Percentiles rank a stretch among this genome's conserved stretches.
These are phyloP conservation scores for Suillus decipiens DNA, from an alignment of 768 basidiomycete species.

Conservation along the genomic window DNA sequence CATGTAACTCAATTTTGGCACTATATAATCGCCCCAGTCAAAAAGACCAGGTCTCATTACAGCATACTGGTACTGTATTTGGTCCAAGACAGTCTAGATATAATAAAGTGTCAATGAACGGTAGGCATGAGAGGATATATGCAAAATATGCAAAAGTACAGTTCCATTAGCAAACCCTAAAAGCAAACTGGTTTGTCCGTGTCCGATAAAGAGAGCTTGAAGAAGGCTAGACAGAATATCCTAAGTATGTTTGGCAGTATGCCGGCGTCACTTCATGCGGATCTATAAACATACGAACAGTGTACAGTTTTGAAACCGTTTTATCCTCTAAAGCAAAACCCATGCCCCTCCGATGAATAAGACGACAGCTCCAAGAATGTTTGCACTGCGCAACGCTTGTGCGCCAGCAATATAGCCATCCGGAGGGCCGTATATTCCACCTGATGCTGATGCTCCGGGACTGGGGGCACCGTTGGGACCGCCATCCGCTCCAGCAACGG, in stretches of 20 bases:
- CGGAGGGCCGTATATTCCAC: constrained; percentile 63
- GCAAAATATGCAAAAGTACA: constrained; percentile 21
- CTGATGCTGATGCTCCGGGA: constrained; percentile 50
- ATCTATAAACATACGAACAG: constrained; percentile 3
- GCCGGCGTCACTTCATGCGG: neutral
- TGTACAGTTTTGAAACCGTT: neutral
- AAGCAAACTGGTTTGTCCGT: constrained; percentile 16
- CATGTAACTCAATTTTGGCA: neutral
- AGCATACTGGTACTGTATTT: constrained; percentile 3
- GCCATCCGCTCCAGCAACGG: constrained; percentile 49
- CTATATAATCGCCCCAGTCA: neutral
- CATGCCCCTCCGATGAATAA: constrained; percentile 51
- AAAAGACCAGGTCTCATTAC: neutral
- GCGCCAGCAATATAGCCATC: constrained; percentile 68
- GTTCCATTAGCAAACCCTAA: constrained; percentile 21
- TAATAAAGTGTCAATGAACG: constrained; percentile 29
- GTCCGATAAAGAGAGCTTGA: constrained; percentile 7
- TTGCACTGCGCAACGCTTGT: constrained; percentile 44
- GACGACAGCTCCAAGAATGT: constrained; percentile 46
- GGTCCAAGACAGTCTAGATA: neutral
- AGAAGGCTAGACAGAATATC: neutral
- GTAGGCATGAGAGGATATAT: constrained; percentile 20
- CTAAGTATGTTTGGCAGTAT: neutral
- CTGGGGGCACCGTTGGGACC: constrained; percentile 59
- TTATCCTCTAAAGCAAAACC: constrained; percentile 40